Percentiles rank a stretch among this genome's conserved stretches.
Evolutionary conservation across 148 eudicot genomes (phyloP).

Genomic region (Persicaria tinctoria): DNA sequence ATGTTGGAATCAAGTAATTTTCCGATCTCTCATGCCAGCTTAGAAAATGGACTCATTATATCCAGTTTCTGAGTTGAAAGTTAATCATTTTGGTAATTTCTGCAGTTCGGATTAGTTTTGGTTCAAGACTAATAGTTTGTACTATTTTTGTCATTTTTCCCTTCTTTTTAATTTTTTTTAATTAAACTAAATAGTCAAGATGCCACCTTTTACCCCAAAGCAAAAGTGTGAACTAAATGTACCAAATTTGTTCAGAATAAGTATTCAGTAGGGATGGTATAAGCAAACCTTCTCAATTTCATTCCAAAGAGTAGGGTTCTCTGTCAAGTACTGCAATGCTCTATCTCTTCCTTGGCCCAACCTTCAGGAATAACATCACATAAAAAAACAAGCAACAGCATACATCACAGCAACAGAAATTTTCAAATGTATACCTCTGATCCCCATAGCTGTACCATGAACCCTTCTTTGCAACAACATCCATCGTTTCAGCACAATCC

Average conservation of each 20-base stretch:
- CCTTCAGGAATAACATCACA: slow-evolving; percentile 27
- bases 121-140: too few relatives aligned
- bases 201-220: background rate
- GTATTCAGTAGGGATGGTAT: background rate
- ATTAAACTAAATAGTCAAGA: too few relatives aligned
- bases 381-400: slow-evolving; percentile 6
- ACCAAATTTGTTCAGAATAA: background rate
- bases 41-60: too few relatives aligned
- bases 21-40: too few relatives aligned
- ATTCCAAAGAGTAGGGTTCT: slow-evolving; percentile 57
- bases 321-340: slow-evolving; percentile 77
- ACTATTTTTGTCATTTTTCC: too few relatives aligned
- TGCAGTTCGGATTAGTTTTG: too few relatives aligned
- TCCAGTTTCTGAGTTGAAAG: too few relatives aligned
- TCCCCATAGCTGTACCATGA: slow-evolving; percentile 94
- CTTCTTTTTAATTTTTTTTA: too few relatives aligned
- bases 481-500: slow-evolving; percentile 93
- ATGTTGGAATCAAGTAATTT: too few relatives aligned
- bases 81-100: too few relatives aligned
- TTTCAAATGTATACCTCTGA: slow-evolving; percentile 44
- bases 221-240: background rate
- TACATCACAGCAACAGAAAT: background rate
- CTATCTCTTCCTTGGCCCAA: slow-evolving; percentile 97
- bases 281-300: slow-evolving; percentile 82
- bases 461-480: slow-evolving; percentile 75